Evolutionary conservation across 176 grass and related monocot species (phyloP).

Genomic region (Hyparrhenia diplandra): DNA sequence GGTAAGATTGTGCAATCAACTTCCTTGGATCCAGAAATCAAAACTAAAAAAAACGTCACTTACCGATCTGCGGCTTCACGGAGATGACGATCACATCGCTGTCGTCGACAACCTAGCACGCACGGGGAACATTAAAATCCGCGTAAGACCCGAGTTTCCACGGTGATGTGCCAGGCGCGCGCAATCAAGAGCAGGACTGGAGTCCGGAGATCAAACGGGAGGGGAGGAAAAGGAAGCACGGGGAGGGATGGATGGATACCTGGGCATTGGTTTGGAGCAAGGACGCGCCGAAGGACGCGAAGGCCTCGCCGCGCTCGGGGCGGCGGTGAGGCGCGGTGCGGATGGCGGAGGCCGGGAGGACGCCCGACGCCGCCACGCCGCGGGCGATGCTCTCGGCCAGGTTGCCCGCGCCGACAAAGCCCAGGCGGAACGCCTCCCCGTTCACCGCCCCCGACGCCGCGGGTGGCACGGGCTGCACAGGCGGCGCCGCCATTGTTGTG

Average conservation of each 20-base stretch:
- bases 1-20: background rate
- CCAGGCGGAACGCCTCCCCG: constrained; percentile 52
- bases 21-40: background rate
- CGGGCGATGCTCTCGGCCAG: constrained; percentile 94
- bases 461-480: constrained; percentile 15
- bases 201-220: too few species aligned
- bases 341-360: constrained; percentile 68
- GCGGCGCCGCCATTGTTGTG: constrained; percentile 42
- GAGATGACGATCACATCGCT: constrained; percentile 92
- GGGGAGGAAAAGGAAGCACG: background rate
- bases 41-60: background rate
- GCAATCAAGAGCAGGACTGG: background rate
- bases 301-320: constrained; percentile 60
- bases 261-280: constrained; percentile 72
- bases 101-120: constrained; percentile 60
- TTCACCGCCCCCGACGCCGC: background rate
- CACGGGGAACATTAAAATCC: background rate
- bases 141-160: too few species aligned
- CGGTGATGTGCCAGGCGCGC: background rate
- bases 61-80: constrained; percentile 93
- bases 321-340: constrained; percentile 68
- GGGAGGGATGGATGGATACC: constrained; percentile 19
- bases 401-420: constrained; percentile 84
- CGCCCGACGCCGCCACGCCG: constrained; percentile 66
- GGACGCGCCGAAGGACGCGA: constrained; percentile 58